Base-by-base conservation (phyloP, 192 early-diverging fungal species). In the Coemansia reversa region DNA sequence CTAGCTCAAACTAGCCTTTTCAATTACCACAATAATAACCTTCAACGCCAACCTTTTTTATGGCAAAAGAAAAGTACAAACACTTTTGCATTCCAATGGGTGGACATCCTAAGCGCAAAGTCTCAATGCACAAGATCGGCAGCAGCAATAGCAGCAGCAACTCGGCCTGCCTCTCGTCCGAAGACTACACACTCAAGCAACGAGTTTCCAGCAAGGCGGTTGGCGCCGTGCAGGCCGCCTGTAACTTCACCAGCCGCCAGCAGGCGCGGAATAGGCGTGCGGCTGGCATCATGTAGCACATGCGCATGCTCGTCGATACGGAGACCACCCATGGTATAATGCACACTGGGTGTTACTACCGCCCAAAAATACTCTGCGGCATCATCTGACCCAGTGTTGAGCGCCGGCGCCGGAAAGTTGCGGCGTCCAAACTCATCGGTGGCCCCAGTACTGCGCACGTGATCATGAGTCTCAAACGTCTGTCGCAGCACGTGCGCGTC, bases 131-230 rank as follows among this genome's bases (percentile, higher is more conserved):
- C 7, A 24, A 33, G 29, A 20, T 29, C 28, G 2, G 55, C 55
- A n/a, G 55, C 28, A n/a, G 55, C 55, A 24, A 29, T 57, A 8
- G 50, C 76, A 68, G 75, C 62, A 7, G 76, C 76, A 18, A 66
- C 66, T 39, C 62, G 66, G 12, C 95, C 95, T 56, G 95, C 92
- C 51, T 94, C 93, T 67, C 95, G 91, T 24, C 95, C 95, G 84
- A 90, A 97, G 49, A 97, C 95, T 14, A 96, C 94, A 70, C 95
- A 97, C 53, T 92, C 94, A 51, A 97, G 81, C n/a, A 97, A 82
- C 29, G 93, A 96, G 54, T 90, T 90, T 50, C 95, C 95, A 65
- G 91, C 95, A 19, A 97, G 89, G 76, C 95, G 93, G 84, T 97
- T 97, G 60, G 93, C 94, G 49, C 95, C 95, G 69, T 97, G 95